Conservation (phyloP, 805 yeast species). For the Candida loeiensis region DNA sequence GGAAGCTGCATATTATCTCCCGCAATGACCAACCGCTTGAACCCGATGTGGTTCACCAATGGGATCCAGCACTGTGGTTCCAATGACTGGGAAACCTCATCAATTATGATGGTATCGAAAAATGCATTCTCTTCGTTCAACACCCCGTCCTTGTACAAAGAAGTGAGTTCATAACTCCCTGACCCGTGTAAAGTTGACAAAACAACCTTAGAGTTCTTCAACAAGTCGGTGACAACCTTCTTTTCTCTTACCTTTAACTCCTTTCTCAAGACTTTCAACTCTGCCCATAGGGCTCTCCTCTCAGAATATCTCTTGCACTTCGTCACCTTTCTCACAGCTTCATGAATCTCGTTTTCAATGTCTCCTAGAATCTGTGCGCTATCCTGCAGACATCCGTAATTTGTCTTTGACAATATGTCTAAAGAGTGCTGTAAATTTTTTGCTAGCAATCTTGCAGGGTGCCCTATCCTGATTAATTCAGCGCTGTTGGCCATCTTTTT, state of each 20-base stretch:
- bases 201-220: slow-evolving; percentile 63
- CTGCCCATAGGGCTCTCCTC: slow-evolving; percentile 61
- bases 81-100: slow-evolving; percentile 90
- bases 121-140: slow-evolving; percentile 30
- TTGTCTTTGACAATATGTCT: slow-evolving; percentile 61
- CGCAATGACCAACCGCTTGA: slow-evolving; percentile 68
- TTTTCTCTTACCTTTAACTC: slow-evolving; percentile 68
- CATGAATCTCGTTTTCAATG: slow-evolving; percentile 66
- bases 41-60: slow-evolving; percentile 56
- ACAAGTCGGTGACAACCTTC: slow-evolving; percentile 55
- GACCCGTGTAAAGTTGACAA: slow-evolving; percentile 87
- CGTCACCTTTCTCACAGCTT: slow-evolving; percentile 51
- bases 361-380: slow-evolving; percentile 53
- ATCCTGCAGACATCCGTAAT: slow-evolving; percentile 45
- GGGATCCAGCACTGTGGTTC: slow-evolving; percentile 99
- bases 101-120: slow-evolving; percentile 83
- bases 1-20: slow-evolving; percentile 94
- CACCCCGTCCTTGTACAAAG: slow-evolving; percentile 39
- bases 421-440: slow-evolving; percentile 66
- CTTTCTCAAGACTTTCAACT: slow-evolving; percentile 63
- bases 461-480: slow-evolving; percentile 79
- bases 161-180: slow-evolving; percentile 65
- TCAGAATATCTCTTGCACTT: slow-evolving; percentile 64
- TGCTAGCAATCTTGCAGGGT: slow-evolving; percentile 80
- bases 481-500: slow-evolving; percentile 24